phyloP scores from a whole-genome alignment of 345 rosid genomes.

The Bruguiera sexangula region DNA sequence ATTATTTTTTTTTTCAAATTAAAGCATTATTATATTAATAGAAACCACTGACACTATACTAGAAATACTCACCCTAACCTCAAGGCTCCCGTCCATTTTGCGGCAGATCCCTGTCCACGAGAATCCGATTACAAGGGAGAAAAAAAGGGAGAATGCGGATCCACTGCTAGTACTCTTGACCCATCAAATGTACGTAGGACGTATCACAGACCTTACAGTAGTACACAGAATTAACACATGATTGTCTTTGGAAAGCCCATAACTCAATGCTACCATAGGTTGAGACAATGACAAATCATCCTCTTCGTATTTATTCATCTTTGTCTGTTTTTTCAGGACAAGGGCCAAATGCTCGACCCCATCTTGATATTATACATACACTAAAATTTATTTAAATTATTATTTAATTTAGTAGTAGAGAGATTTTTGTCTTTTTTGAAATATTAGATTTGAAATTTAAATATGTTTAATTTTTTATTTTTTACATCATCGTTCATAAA shows the following conservation, averaged over 20 bases:
- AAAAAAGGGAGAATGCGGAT: conserved; percentile 17
- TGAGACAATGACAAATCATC: conserved; percentile 7
- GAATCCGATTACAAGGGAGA: not conserved
- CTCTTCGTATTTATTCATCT: not conserved
- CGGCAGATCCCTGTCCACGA: not conserved
- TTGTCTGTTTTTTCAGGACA: not conserved
- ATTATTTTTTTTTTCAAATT: no score
- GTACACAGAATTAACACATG: not conserved
- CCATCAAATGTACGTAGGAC: conserved; percentile 12
- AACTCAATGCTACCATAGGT: conserved; percentile 7
- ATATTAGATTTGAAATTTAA: no score
- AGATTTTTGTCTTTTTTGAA: no score
- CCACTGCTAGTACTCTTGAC: conserved; percentile 13
- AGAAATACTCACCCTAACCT: not conserved
- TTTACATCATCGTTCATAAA: no score
- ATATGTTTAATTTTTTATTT: no score
- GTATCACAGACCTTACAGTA: conserved; percentile 7
- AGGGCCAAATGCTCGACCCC: conserved; percentile 19
- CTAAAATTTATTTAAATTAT: no score
- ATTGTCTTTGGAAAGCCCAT: conserved; percentile 14
- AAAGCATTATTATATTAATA: no score
- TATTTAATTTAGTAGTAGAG: no score
- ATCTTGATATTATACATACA: not conserved
- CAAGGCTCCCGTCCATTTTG: not conserved
- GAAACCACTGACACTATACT: not conserved